Base-by-base conservation (phyloP, 306 rosid genomes). In the Acacia melanoxylon region DNA sequence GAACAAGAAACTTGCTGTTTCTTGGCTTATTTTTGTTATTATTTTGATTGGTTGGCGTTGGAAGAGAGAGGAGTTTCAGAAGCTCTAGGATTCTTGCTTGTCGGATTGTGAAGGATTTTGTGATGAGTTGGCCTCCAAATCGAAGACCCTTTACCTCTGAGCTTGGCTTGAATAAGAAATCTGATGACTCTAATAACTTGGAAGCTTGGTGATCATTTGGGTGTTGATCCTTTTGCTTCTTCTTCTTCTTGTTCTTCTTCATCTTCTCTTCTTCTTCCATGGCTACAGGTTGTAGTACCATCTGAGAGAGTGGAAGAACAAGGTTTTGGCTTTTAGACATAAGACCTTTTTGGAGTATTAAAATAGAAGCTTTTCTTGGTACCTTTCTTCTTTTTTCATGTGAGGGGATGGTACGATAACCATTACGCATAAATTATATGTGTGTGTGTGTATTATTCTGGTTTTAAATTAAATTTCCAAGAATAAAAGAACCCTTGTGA, bases 71-170 rank as follows among this genome's bases (percentile, higher is more conserved):
- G 44, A 95, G 86, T 46, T 89, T 91, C 16, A 93, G 88, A 75
- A 95, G 92, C 69, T 95, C 97, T 2, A 89, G 51, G 0, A 97
- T 93, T 52, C 89, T 78, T 25, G 99, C 97, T 46, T 92, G 88
- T 17, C 99, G 88, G 85, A 95, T 87, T 74, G 98, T 91, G 89
- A 95, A 95, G 42, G 99, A 95, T 83, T 93, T 95, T 7, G 92
- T 94, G 66, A 95, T 79, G 98, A 93, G 89, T n/a, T 95, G 99
- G 73, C 99, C 95, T 15, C 99, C 99, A 33, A 95, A 95, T 49
- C 97, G 80, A 70, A 95, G 89, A 35, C 99, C 99, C 76, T 95
- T 95, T 22, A 95, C 99, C 4, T 95, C 96, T 6, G 95, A 89
- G 83, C 77, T 81, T 51, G 94, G 92, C 78, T 92, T 93, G 92